Base-by-base conservation (phyloP, 345 rosid genomes). In the Citrus sp. region DNA sequence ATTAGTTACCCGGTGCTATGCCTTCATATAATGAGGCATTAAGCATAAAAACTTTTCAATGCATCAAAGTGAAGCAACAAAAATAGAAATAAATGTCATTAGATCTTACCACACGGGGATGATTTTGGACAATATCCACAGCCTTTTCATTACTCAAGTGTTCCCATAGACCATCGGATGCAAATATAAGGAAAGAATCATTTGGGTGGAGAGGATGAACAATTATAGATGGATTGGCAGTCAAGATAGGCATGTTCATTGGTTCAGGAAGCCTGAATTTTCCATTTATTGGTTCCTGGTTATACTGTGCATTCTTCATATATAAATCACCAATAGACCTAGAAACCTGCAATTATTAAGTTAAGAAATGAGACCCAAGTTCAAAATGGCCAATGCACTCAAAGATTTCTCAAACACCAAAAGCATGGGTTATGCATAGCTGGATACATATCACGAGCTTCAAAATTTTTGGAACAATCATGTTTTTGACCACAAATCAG, bases 91-190 rank as follows among this genome's bases (percentile, higher is more conserved):
- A 42, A 35, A 74, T 63, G 27, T 46, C 13, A 63, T 80, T 60
- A 80, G 32, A 78, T 82, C 97, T 92, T 95, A 95, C 98, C 35
- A 87, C 82, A 9, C 75, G 93, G 62, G 94, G 94, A 85, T 89
- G 86, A 79, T 81, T 88, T 73, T 93, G 88, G 78, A 95, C 97
- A 77, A 95, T 95, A 73, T 95, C 95, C 76, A 95, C 99, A 58
- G 94, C 98, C 82, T 84, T 90, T 80, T 95, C 92, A 69, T 93
- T 92, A 70, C 88, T 89, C 90, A 92, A 87, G 83, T 92, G 95
- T 81, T 95, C 98, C 98, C 99, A 95, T 38, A 95, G 93, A 80
- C 98, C 98, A 89, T 95, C 96, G 3, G 99, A 95, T 70, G 99
- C 97, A 87, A 95, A 91, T 77, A 95, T 91, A 78, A 93, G 95